A percentile compares a stretch with the other conserved stretches of the same genome.
phyloP scores from a whole-genome alignment of 176 grass and related monocot species.

The Bonia amplexicaulis region DNA sequence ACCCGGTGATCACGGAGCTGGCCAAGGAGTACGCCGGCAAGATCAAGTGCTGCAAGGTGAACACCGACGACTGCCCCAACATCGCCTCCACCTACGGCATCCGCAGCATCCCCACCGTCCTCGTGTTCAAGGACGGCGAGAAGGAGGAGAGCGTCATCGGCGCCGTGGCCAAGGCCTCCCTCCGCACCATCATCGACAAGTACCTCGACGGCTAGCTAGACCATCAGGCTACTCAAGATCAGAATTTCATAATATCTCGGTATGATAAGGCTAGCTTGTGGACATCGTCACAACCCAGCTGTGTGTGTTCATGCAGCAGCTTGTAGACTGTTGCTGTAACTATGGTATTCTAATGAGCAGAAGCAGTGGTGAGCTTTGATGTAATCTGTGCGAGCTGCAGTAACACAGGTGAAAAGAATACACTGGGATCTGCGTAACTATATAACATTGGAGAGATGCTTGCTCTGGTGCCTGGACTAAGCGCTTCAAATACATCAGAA shows the following conservation, averaged over 20 bases:
- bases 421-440: too few relatives aligned
- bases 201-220: slow-evolving; percentile 30
- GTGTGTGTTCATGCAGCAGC: not conserved
- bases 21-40: slow-evolving; percentile 81
- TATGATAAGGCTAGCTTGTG: not conserved
- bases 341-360: not conserved
- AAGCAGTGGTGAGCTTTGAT: not conserved
- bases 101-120: slow-evolving; percentile 87
- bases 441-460: not conserved
- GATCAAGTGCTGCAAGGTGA: slow-evolving; percentile 75
- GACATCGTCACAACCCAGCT: not conserved
- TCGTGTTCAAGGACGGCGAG: slow-evolving; percentile 78
- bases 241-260: not conserved
- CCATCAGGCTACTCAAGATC: not conserved
- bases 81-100: slow-evolving; percentile 74
- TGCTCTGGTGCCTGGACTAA: not conserved
- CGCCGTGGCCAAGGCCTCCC: slow-evolving; percentile 67
- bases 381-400: not conserved
- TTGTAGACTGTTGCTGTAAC: not conserved
- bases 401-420: not conserved
- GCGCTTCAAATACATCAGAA: not conserved
- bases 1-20: slow-evolving; percentile 78
- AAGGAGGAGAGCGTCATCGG: slow-evolving; percentile 89
- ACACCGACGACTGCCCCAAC: slow-evolving; percentile 75
- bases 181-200: slow-evolving; percentile 59